These are phyloP conservation scores for Cichorium intybus DNA, from an alignment of 140 eudicot species.

Conservation along the genomic window DNA sequence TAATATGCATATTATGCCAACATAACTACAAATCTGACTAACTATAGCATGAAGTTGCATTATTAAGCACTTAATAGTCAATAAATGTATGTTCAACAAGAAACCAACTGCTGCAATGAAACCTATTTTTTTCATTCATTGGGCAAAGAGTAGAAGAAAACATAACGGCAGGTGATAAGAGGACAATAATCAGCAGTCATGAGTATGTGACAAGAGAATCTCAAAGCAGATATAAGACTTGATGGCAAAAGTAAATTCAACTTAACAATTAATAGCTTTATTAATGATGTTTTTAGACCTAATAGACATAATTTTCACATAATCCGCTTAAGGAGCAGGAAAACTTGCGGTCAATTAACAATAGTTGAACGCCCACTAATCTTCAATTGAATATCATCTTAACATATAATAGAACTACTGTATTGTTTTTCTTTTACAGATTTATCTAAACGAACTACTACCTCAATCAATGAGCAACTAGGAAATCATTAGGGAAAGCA, in stretches of 20 bases:
- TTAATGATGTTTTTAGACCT: conserved; percentile 13
- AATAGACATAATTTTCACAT: conserved; percentile 19
- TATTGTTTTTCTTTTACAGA: conserved; percentile 10
- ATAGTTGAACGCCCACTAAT: conserved; percentile 1
- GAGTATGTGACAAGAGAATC: neutral
- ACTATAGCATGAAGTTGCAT: neutral
- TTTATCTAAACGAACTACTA: neutral
- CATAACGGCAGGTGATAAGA: neutral
- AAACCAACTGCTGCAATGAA: neutral
- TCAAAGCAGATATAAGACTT: neutral
- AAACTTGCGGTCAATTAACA: conserved; percentile 10
- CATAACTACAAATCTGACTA: neutral
- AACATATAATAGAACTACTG: neutral
- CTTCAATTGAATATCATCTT: neutral
- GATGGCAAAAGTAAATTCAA: neutral
- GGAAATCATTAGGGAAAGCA: conserved; percentile 33
- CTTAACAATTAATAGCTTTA: conserved; percentile 21
- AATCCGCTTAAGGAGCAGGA: neutral
- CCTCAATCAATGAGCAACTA: conserved; percentile 46
- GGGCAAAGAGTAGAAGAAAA: neutral
- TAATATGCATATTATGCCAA: neutral
- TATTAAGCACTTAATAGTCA: conserved; percentile 6
- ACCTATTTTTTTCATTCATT: neutral
- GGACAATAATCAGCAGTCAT: neutral
- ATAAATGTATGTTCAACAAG: neutral